A percentile compares a stretch with the other conserved stretches of the same genome.
Evolutionary conservation across 768 basidiomycete genomes (phyloP).

Genomic region (Pleurotus sapidus): DNA sequence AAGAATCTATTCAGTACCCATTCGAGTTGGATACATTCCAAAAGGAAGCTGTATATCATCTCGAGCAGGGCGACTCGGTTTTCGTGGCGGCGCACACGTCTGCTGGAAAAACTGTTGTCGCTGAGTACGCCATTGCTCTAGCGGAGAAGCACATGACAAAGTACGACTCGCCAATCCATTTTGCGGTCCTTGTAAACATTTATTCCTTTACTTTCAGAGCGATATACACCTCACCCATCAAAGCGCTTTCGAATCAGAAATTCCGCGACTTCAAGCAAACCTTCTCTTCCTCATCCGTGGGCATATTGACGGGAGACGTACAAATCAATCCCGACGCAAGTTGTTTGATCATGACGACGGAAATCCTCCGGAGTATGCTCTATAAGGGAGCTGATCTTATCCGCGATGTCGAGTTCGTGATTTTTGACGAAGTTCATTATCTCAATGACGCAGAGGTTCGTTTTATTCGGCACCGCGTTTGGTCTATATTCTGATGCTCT

Average conservation of each 20-base stretch:
- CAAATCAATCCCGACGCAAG: constrained; percentile 98
- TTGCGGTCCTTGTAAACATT: neutral
- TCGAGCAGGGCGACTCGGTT: constrained; percentile 96
- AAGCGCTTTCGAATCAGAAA: constrained; percentile 98
- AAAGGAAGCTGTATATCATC: constrained; percentile 96
- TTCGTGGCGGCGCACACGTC: constrained; percentile 99
- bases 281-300: constrained; percentile 87
- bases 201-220: constrained; percentile 51
- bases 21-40: constrained; percentile 99
- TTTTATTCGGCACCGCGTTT: constrained; percentile 3
- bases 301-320: constrained; percentile 97
- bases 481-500: constrained; percentile 4
- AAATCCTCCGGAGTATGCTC: constrained; percentile 96
- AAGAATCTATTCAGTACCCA: constrained; percentile 65
- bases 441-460: constrained; percentile 96
- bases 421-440: constrained; percentile 99
- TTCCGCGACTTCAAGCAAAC: constrained; percentile 98
- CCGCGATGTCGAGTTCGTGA: constrained; percentile 98
- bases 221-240: constrained; percentile 98
- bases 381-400: constrained; percentile 99
- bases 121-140: constrained; percentile 96
- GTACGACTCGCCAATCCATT: constrained; percentile 31
- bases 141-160: constrained; percentile 99
- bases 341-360: constrained; percentile 97
- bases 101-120: constrained; percentile 99